Evolutionary conservation across 495 filamentous ascomycete species (phyloP).

Genomic region (Chaetomium cochliodes): DNA sequence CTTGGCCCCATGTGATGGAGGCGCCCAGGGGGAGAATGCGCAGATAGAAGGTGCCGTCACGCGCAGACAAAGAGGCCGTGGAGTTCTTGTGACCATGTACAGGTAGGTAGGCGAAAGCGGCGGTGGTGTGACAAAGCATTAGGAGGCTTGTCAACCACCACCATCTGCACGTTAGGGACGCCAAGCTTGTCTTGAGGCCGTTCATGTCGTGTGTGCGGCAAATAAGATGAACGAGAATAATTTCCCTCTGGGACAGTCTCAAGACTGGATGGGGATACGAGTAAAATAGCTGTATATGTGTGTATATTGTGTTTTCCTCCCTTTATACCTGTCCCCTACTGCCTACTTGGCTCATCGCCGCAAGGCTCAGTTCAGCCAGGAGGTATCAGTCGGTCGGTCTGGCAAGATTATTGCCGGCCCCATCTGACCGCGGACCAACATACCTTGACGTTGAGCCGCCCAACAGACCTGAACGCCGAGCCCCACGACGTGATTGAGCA

Average conservation of each 20-base stretch:
- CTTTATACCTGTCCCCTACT: background rate
- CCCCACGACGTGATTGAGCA: no score
- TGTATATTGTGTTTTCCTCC: background rate
- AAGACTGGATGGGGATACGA: background rate
- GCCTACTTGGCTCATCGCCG: background rate
- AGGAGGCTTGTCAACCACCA: background rate
- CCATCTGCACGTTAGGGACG: background rate
- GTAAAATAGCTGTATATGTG: background rate
- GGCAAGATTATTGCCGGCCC: background rate
- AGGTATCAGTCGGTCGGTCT: background rate
- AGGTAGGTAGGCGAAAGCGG: background rate
- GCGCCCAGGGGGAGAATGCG: conserved; percentile 52
- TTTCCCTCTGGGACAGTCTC: background rate
- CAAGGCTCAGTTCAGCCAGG: background rate
- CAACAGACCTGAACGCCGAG: no score
- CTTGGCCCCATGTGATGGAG: conserved; percentile 50
- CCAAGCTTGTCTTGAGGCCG: background rate
- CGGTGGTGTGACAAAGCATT: background rate
- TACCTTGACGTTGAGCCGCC: no score
- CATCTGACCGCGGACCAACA: background rate
- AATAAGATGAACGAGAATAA: background rate
- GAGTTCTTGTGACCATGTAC: background rate
- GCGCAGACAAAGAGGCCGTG: background rate
- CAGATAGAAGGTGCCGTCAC: conserved; percentile 27
- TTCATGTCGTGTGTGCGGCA: background rate